Conservation (phyloP, 2,329 filamentous ascomycete species). For the Diaporthe aspalathi region DNA sequence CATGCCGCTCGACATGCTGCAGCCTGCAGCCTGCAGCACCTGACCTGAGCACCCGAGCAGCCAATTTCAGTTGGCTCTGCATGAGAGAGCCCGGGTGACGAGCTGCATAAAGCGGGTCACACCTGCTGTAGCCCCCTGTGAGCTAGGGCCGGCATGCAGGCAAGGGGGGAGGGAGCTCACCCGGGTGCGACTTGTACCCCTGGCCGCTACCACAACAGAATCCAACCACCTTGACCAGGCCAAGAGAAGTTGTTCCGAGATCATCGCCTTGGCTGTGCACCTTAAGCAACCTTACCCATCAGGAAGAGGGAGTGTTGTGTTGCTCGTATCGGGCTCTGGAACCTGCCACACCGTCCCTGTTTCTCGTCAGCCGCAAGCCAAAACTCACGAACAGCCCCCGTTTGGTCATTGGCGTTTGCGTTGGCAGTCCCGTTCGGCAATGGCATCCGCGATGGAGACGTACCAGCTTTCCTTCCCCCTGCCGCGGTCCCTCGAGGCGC, state of each 20-base stretch:
- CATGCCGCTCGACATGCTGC: slow-evolving; percentile 3
- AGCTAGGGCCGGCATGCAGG: slow-evolving; percentile 3
- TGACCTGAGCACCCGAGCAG: too few relatives aligned
- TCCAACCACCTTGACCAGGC: not conserved
- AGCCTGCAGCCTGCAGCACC: too few relatives aligned
- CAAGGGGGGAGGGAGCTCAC: slow-evolving; percentile 9
- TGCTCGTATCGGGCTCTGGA: not conserved
- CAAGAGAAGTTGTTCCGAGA: slow-evolving; percentile 17
- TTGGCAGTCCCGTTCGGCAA: too few relatives aligned
- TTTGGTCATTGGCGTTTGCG: too few relatives aligned
- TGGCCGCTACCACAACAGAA: not conserved
- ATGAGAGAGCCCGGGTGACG: not conserved
- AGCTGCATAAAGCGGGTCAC: slow-evolving; percentile 9
- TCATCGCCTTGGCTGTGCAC: slow-evolving; percentile 29
- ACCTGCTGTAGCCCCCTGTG: not conserved
- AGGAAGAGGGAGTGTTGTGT: not conserved
- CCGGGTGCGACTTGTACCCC: not conserved
- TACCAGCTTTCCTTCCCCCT: slow-evolving; percentile 69
- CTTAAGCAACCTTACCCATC: not conserved
- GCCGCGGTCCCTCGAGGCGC: slow-evolving; percentile 69
- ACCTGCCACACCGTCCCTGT: not conserved
- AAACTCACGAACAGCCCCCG: not conserved
- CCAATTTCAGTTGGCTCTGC: not conserved
- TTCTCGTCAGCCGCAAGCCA: not conserved
- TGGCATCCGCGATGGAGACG: slow-evolving; percentile 36